These are phyloP conservation scores for Calonectria crousiana DNA, from an alignment of 2,329 filamentous ascomycete species.

Conservation along the genomic window DNA sequence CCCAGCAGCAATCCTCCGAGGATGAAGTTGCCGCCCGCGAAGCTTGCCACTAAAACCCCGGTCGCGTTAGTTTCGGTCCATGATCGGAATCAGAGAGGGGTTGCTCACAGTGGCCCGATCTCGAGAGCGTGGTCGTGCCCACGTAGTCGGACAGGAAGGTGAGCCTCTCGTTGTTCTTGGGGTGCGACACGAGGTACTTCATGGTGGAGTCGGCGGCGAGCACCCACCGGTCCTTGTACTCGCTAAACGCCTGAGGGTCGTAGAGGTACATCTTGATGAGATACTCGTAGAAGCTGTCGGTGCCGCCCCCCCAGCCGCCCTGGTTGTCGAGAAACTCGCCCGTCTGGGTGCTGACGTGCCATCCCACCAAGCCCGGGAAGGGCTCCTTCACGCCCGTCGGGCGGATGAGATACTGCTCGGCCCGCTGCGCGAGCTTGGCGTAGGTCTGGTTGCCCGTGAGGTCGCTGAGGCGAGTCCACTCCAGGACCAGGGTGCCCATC, in stretches of 20 bases:
- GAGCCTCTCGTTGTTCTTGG: conserved; percentile 71
- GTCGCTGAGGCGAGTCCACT: conserved; percentile 87
- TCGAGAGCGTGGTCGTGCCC: conserved; percentile 56
- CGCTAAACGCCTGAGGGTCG: conserved; percentile 71
- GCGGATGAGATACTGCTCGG: conserved; percentile 76
- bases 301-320: conserved; percentile 83
- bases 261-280: conserved; percentile 93
- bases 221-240: conserved; percentile 81
- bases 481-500: conserved; percentile 81
- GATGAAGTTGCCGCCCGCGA: conserved; percentile 87
- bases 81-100: not conserved
- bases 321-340: conserved; percentile 75
- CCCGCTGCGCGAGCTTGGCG: conserved; percentile 73
- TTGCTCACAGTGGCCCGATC: conserved; percentile 63
- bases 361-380: conserved; percentile 82
- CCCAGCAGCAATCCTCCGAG: conserved; percentile 80
- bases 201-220: conserved; percentile 82
- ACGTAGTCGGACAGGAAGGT: conserved; percentile 76
- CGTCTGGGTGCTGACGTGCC: conserved; percentile 71
- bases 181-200: conserved; percentile 76
- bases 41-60: conserved; percentile 67
- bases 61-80: conserved; percentile 49
- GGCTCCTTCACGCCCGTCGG: conserved; percentile 70
- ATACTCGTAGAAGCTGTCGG: conserved; percentile 90
- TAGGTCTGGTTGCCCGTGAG: conserved; percentile 77